phyloP scores from a whole-genome alignment of 768 basidiomycete genomes.

The Cystoderma amianthinum region DNA sequence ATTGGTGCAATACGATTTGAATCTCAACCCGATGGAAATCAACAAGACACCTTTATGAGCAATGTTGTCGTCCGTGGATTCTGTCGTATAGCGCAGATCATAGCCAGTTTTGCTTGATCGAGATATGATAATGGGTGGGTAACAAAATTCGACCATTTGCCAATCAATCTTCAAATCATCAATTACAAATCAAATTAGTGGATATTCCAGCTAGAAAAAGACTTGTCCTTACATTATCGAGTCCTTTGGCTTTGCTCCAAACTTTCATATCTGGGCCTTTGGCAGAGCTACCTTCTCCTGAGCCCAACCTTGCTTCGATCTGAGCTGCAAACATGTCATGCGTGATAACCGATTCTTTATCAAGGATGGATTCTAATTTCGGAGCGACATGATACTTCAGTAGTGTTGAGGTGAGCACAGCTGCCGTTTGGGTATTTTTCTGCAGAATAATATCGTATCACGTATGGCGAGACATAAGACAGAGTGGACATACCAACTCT shows the following conservation, averaged over 20 bases:
- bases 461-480: constrained; percentile 4
- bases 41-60: constrained; percentile 86
- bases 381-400: constrained; percentile 81
- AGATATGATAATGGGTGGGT: constrained; percentile 94
- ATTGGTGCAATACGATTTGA: constrained; percentile 90
- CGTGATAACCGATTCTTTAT: constrained; percentile 84
- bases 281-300: constrained; percentile 66
- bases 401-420: constrained; percentile 77
- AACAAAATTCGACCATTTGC: constrained; percentile 87
- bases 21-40: constrained; percentile 82
- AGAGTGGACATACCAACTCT: constrained; percentile 60
- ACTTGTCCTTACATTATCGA: constrained; percentile 58
- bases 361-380: constrained; percentile 86
- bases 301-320: constrained; percentile 85
- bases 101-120: constrained; percentile 78
- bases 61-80: constrained; percentile 78
- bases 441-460: constrained; percentile 20
- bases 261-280: constrained; percentile 91
- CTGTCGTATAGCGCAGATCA: constrained; percentile 81
- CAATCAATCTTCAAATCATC: constrained; percentile 71
- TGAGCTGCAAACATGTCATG: constrained; percentile 83
- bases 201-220: neutral
- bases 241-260: constrained; percentile 74
- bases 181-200: constrained; percentile 3
- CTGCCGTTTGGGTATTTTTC: constrained; percentile 75